Evolutionary conservation across 257 asterid genomes (phyloP), one percentile per base, ranked within the genome.

Genomic region (Asclepias syriaca): DNA sequence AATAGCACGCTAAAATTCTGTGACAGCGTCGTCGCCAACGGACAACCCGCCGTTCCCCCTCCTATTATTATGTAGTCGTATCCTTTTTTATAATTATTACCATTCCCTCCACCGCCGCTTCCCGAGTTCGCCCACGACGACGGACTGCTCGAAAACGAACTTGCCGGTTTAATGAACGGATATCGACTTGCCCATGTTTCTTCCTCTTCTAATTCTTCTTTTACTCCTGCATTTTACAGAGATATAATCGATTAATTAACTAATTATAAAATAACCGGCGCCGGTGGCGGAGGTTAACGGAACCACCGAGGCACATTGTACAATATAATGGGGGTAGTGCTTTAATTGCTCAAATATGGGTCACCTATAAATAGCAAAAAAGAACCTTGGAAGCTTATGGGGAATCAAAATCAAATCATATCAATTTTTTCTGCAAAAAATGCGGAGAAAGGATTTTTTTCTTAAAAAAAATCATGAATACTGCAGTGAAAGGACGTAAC

Each of bases 31-130:
- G 97, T 78, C 2, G 99, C 99, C 16, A 94, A 81, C 7, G 98
- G 97, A 78, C 99, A 94, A 0, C 99, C 99, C 22, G 97, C 97
- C 55, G 99, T 89, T 53, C 98, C 99, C 4, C 99, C 99, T 16
- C 99, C 99, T 16, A 89, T 90, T 16, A 91, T 77, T 66, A 94
- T 94, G 90, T 94, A 91, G 61, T 94, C 99, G 73, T 77, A 92
- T 0, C 14, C 14, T 16, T 24, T 45, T 11, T 21, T 34, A 0
- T 10, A 19, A 40, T 40, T 40, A 40, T 40, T 34, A 34, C 39
- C 39, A 40, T 0, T 40, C 10, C 46, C 10, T 40, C 48, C 48
- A 3, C 75, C 81, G 15, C 53, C 45, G 2, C 68, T 18, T 14
- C 61, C 57, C 0, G 69, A 13, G 19, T 18, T 37, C 6, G 75